Evolutionary conservation across 1,139 yeast species (phyloP).

Genomic region (Geotrichum carabidarum): DNA sequence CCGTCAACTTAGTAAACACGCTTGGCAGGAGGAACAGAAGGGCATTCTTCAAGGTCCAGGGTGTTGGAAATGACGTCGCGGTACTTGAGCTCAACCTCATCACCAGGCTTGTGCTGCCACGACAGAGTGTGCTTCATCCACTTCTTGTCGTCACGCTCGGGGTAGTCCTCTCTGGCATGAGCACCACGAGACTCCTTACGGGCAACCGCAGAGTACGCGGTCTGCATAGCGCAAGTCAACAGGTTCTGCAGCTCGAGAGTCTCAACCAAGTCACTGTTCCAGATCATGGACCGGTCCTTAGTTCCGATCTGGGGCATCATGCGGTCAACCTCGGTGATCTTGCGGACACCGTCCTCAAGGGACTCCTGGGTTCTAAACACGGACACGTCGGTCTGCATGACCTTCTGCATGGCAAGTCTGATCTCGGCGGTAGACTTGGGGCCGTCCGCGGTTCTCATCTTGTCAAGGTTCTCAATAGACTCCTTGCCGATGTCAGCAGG

Average conservation of each 20-base stretch:
- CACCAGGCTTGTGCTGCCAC: constrained; percentile 76
- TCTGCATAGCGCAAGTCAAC: constrained; percentile 95
- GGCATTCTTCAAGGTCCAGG: constrained; percentile 87
- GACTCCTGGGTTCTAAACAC: constrained; percentile 94
- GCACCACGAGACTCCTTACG: constrained; percentile 99
- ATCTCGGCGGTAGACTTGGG: constrained; percentile 77
- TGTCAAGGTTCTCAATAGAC: constrained; percentile 86
- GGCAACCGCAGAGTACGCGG: constrained; percentile 89
- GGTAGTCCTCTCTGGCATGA: constrained; percentile 97
- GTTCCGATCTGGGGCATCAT: constrained; percentile 71
- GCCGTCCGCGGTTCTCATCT: constrained; percentile 80
- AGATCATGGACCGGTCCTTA: constrained; percentile 94
- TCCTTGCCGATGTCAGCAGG: constrained; percentile 84
- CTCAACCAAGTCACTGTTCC: constrained; percentile 97
- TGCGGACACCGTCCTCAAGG: constrained; percentile 83
- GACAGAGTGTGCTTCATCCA: constrained; percentile 99
- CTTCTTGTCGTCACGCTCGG: constrained; percentile 87
- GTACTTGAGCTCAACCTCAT: constrained; percentile 69
- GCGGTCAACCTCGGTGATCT: constrained; percentile 71
- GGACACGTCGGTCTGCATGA: constrained; percentile 96
- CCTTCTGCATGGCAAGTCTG: constrained; percentile 87
- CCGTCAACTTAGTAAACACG: constrained; percentile 64
- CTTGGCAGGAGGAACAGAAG: constrained; percentile 93
- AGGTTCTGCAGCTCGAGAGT: constrained; percentile 94
- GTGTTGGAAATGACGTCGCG: constrained; percentile 81